These are phyloP conservation scores for Porodaedalea pini DNA, from an alignment of 1,284 basidiomycete species.

Conservation along the genomic window DNA sequence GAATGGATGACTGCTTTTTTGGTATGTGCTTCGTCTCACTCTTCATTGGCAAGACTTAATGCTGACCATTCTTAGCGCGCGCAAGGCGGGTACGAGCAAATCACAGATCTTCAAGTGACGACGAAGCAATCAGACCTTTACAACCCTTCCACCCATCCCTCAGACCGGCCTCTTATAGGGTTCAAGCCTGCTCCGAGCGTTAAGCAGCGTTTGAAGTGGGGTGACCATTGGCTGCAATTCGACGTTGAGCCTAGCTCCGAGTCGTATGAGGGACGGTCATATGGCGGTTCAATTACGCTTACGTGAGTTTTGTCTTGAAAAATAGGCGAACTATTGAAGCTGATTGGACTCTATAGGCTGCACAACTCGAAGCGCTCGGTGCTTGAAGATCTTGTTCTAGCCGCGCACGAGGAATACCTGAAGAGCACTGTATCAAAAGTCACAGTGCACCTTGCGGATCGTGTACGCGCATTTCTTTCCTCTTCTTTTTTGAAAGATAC, in stretches of 20 bases:
- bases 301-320: slow-evolving; percentile 8
- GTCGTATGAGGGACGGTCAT: neutral
- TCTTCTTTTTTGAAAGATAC: neutral
- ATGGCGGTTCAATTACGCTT: slow-evolving; percentile 7
- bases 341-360: slow-evolving; percentile 1
- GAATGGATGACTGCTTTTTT: slow-evolving; percentile 19
- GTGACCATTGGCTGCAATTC: slow-evolving; percentile 15
- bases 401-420: slow-evolving; percentile 15
- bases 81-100: neutral
- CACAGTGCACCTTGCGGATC: slow-evolving; percentile 12
- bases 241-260: slow-evolving; percentile 7
- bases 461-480: neutral
- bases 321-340: neutral
- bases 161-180: neutral
- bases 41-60: neutral
- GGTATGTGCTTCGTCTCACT: neutral
- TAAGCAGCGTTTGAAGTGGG: slow-evolving; percentile 13
- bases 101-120: slow-evolving; percentile 14
- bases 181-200: slow-evolving; percentile 17
- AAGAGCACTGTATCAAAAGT: slow-evolving; percentile 15
- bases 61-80: neutral
- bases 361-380: slow-evolving; percentile 17
- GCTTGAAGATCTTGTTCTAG: slow-evolving; percentile 10
- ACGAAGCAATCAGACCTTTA: slow-evolving; percentile 14
- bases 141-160: neutral